Conservation (phyloP, 192 early-diverging fungal species). For the Linnemannia zychae region DNA sequence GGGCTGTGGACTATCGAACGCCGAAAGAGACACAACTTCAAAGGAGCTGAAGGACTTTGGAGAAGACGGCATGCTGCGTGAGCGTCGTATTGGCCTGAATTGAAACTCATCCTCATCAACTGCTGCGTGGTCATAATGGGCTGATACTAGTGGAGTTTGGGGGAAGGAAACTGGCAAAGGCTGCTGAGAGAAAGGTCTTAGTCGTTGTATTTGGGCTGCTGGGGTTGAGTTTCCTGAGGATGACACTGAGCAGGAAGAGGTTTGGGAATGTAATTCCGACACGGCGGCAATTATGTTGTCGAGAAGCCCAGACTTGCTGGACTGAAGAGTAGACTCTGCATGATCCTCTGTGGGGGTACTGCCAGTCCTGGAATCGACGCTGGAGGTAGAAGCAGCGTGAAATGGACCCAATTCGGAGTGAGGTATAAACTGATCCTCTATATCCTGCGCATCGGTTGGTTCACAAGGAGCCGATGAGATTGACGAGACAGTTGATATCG, state of each 20-base stretch:
- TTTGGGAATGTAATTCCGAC: neutral
- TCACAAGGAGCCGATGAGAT: neutral
- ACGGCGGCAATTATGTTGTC: neutral
- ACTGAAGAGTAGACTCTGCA: neutral
- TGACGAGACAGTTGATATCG: neutral
- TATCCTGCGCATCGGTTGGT: neutral
- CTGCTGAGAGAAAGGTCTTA: neutral
- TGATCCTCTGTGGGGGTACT: neutral
- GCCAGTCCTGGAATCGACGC: neutral
- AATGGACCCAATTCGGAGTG: neutral
- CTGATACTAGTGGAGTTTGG: neutral
- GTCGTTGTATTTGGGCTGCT: neutral
- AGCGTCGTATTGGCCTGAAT: neutral
- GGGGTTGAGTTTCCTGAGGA: neutral
- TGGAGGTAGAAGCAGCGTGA: neutral
- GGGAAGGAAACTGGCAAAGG: neutral
- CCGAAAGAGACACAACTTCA: neutral
- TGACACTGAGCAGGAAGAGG: neutral
- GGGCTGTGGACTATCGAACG: neutral
- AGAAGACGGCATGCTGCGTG: constrained; percentile 21
- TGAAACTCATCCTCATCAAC: neutral
- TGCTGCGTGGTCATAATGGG: neutral
- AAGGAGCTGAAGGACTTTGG: constrained; percentile 7
- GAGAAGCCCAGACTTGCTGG: neutral
- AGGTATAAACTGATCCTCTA: neutral